Conservation (phyloP, 140 eudicot species). For the Erigeron philadelphicus region DNA sequence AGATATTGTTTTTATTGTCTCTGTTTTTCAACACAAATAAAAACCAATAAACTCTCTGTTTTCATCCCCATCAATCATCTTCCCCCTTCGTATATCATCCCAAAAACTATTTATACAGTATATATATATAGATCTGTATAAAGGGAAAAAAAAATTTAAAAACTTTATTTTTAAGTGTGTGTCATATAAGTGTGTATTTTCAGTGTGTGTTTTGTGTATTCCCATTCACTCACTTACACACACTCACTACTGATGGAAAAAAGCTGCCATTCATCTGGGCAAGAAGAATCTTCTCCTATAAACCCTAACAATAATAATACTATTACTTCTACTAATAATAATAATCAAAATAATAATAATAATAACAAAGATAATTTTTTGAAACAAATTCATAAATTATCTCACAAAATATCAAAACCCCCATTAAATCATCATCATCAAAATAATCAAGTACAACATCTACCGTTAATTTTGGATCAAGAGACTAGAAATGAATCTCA, state of each 20-base stretch:
- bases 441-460: slow-evolving; percentile 10
- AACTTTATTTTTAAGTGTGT: background rate
- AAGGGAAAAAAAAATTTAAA: no score
- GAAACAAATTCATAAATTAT: slow-evolving; percentile 53
- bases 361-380: slow-evolving; percentile 36
- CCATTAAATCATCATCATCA: slow-evolving; percentile 28
- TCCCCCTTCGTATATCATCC: no score
- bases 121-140: slow-evolving; percentile 15
- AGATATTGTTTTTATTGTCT: slow-evolving; percentile 30
- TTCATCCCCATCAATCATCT: no score
- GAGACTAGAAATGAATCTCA: slow-evolving; percentile 22
- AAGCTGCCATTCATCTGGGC: slow-evolving; percentile 50
- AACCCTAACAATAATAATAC: slow-evolving; percentile 26
- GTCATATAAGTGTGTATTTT: background rate
- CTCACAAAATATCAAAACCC: slow-evolving; percentile 83
- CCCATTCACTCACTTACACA: no score
- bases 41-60: no score
- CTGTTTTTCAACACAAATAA: slow-evolving; percentile 29
- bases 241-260: slow-evolving; percentile 34
- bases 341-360: background rate
- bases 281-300: slow-evolving; percentile 34
- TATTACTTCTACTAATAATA: background rate
- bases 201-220: slow-evolving; percentile 13
- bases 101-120: no score
- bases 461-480: slow-evolving; percentile 18